Conservation (phyloP, 139 green algal genomes). For the Mesotaenium endlicherianum region DNA sequence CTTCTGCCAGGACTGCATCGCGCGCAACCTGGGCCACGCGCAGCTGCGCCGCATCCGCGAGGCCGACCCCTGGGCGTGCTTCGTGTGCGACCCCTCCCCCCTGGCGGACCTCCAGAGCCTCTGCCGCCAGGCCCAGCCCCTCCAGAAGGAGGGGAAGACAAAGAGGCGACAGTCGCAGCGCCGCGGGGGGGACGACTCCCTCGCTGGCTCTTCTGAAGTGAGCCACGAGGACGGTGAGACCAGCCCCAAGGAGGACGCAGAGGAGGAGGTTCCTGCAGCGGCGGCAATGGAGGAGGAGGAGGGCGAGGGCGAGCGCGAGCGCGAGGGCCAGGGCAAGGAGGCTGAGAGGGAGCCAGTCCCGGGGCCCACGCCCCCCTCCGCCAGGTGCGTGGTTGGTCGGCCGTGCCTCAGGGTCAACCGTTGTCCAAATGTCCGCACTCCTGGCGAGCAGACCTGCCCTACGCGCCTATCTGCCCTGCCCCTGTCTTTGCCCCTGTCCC, state of each 20-base stretch:
- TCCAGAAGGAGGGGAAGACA: background rate
- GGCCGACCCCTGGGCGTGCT: slow-evolving; percentile 21
- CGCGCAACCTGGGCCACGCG: background rate
- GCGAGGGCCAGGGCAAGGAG: background rate
- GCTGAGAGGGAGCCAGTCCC: background rate
- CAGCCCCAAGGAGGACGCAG: background rate
- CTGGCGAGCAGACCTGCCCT: too few species aligned
- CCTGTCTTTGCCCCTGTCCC: background rate
- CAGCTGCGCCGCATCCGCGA: background rate
- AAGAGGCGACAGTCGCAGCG: background rate
- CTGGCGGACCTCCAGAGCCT: background rate
- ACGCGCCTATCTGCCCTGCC: background rate
- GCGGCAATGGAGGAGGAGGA: background rate
- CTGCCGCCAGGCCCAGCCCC: background rate
- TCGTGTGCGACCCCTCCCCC: background rate
- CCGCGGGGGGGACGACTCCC: too few species aligned
- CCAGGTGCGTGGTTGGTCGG: too few species aligned
- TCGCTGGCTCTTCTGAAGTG: too few species aligned
- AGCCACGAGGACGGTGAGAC: too few species aligned
- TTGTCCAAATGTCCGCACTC: too few species aligned
- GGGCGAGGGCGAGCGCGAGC: background rate
- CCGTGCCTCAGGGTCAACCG: too few species aligned
- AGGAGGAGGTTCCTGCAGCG: background rate
- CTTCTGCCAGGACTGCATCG: slow-evolving; percentile 19
- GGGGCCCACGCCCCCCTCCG: too few species aligned